Evolutionary conservation across 768 basidiomycete genomes (phyloP).

Genomic region (Auriscalpium orientale): DNA sequence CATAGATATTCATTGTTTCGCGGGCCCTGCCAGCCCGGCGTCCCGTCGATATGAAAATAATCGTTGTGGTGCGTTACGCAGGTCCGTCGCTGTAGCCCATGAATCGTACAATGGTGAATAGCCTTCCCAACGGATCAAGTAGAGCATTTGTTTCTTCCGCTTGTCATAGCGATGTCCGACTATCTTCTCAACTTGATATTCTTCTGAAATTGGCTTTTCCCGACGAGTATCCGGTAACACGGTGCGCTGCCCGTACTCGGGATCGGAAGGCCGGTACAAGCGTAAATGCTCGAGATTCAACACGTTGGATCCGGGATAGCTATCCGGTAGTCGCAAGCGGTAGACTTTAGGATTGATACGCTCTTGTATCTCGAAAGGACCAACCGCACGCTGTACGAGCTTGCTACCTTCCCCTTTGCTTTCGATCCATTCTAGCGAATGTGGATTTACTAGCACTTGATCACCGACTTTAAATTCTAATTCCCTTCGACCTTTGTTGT

Average conservation of each 20-base stretch:
- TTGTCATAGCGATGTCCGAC: neutral
- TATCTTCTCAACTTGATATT: constrained; percentile 6
- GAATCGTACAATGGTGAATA: constrained; percentile 9
- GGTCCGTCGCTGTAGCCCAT: constrained; percentile 2
- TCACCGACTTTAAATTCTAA: constrained; percentile 17
- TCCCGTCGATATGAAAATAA: neutral
- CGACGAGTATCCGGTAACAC: neutral
- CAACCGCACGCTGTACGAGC: constrained; percentile 12
- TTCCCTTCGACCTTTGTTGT: constrained; percentile 12
- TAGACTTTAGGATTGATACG: constrained; percentile 18
- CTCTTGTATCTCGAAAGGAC: constrained; percentile 19
- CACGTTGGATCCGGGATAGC: constrained; percentile 17
- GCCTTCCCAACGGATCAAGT: constrained; percentile 11
- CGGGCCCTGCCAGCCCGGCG: neutral
- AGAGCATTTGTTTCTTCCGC: neutral
- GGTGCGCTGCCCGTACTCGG: constrained; percentile 4
- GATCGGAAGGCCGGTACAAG: constrained; percentile 15
- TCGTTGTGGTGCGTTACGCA: neutral
- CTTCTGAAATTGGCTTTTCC: neutral
- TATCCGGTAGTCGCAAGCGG: constrained; percentile 10
- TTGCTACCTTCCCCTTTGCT: constrained; percentile 17
- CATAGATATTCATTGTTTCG: too few species aligned
- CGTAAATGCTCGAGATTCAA: constrained; percentile 19
- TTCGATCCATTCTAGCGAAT: constrained; percentile 12
- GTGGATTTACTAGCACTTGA: constrained; percentile 16